Base-by-base conservation (phyloP, 1,284 basidiomycete genomes). In the Apiotrichum laibachii region DNA sequence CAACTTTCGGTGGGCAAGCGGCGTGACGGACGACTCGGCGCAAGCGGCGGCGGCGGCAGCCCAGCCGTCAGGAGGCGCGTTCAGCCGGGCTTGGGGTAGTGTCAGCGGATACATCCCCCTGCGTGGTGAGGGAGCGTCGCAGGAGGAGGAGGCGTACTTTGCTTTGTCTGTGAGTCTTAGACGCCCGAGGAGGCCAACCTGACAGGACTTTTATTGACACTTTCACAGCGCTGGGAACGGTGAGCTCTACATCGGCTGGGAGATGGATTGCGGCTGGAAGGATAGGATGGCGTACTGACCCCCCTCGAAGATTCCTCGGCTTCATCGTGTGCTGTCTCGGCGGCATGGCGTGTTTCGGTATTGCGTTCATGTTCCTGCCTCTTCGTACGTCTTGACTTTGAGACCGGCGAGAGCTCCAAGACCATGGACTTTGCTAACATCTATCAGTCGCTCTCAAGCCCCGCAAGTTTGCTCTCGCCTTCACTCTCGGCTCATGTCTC, bases 141-240 rank as follows among this genome's bases (percentile, higher is more conserved):
- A 93, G 73, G 95, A 99, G 77, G 95, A 99, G 70, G 93, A 98
- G 73, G 95, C 95, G 2, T 97, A 89, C 82, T 92, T 95, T 78
- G 92, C 93, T 37, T 79, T 97, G 53, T 91, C 88, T 87, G 88
- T 91, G 66, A 61, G 78, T 70, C 44, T 43, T 22, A 10, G 26
- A 31, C 4, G 4, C 26, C 7, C 26, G 26, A 31, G 26, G 4
- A 31, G 7, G n/a, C n/a, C n/a, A n/a, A n/a, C n/a, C n/a, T n/a
- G n/a, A n/a, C n/a, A n/a, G n/a, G n/a, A n/a, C n/a, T n/a, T n/a
- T n/a, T 50, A 12, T 16, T 56, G 42, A 50, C 45, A 19, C 34
- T n/a, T 4, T 10, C 19, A n/a, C 37, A 74, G 75, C 63, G 74
- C 61, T 77, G 77, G 73, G 74, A 76, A 59, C 57, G 72, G 72